A percentile compares a stretch with the other conserved stretches of the same genome.
Conservation (phyloP, 352 stramenopile species). For the Thalassiosira delicatula region DNA sequence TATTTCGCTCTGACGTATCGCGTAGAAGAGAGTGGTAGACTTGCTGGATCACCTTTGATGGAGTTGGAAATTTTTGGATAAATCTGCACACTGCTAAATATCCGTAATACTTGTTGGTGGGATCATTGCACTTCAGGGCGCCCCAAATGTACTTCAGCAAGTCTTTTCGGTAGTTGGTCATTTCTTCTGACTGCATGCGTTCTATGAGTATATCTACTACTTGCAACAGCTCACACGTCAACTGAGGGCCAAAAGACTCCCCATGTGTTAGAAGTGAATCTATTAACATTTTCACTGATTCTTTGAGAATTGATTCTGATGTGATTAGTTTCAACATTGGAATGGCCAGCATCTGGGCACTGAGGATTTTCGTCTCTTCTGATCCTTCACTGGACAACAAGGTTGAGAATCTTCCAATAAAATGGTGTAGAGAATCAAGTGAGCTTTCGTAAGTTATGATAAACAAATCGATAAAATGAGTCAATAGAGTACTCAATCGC, state of each 20-base stretch:
- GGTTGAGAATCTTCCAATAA: conserved; percentile 54
- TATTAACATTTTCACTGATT: conserved; percentile 49
- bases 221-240: conserved; percentile 88
- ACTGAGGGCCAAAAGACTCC: conserved; percentile 46
- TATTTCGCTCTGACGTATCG: conserved; percentile 92
- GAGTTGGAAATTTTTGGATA: conserved; percentile 94
- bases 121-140: conserved; percentile 93
- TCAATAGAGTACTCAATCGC: background rate
- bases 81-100: conserved; percentile 97
- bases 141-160: conserved; percentile 99
- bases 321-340: conserved; percentile 85
- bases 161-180: conserved; percentile 93
- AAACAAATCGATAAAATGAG: too few species aligned
- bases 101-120: conserved; percentile 95
- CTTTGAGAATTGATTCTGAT: conserved; percentile 41
- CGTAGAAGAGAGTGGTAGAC: conserved; percentile 91
- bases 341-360: conserved; percentile 92
- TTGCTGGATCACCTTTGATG: conserved; percentile 96
- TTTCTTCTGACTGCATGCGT: conserved; percentile 89
- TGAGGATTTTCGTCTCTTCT: conserved; percentile 90
- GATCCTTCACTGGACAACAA: conserved; percentile 79
- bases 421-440: conserved; percentile 69
- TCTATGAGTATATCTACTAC: conserved; percentile 95
- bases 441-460: too few species aligned
- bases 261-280: conserved; percentile 43